Base-by-base conservation (phyloP, 345 rosid genomes). In the Salix purpurea region DNA sequence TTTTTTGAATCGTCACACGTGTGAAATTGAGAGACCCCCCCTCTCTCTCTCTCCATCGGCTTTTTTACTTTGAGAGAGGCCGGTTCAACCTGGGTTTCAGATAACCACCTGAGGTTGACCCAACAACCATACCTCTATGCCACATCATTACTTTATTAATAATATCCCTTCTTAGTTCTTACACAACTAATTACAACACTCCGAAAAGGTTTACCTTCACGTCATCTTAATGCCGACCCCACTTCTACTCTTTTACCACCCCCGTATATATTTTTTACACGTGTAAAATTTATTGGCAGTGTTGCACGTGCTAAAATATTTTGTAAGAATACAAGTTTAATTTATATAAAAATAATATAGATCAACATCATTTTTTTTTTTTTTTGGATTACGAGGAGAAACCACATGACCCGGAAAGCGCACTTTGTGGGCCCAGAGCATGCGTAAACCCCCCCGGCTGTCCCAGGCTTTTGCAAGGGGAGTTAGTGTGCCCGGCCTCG, bases 91-190 rank as follows among this genome's bases (percentile, higher is more conserved):
- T 66, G 76, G 79, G 84, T 75, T 80, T 84, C 80, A 70, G 82
- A 60, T 83, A 80, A 82, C 85, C 85, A 74, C 80, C 83, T 87
- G 90, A 89, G 80, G 87, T 84, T 85, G 89, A 85, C 90, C 86
- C 83, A 37, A 75, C 84, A 78, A 74, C 77, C 78, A 73, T 48
- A 34, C 48, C 40, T 11, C 14, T 18, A 1, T 44, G 37, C 73
- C 54, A 8, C 2, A 64, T 40, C 60, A 18, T 76, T 37, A 65
- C 69, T 70, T 61, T n/a, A 69, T 77, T 18, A 60, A 60, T 18
- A 52, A 50, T 75, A 72, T 80, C 75, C 69, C 60, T 69, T 82
- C 71, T 58, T 26, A 26, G 28, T 24, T 24, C 26, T 28, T 28
- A 37, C 76, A 73, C 78, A 79, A 50, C 78, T 24, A 77, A 66